Evolutionary conservation across 805 yeast genomes (phyloP).

Genomic region (Saccharomycopsis amapae): DNA sequence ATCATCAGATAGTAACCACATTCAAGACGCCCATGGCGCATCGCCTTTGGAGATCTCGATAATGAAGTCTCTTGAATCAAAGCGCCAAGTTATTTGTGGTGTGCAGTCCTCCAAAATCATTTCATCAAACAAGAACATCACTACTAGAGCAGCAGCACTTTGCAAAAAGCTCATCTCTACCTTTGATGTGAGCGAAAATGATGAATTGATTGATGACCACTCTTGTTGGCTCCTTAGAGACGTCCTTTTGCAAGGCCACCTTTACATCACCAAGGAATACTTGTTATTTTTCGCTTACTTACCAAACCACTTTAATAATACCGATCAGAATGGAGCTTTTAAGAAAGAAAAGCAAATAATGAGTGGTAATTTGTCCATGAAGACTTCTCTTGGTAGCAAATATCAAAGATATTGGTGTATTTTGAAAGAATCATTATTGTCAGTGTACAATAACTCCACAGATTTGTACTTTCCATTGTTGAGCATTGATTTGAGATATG

Average conservation of each 20-base stretch:
- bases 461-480: slow-evolving; percentile 80
- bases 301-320: slow-evolving; percentile 35
- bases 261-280: slow-evolving; percentile 59
- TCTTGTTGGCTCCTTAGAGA: slow-evolving; percentile 78
- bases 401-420: slow-evolving; percentile 70
- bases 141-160: slow-evolving; percentile 32
- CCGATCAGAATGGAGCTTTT: no score
- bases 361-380: slow-evolving; percentile 46
- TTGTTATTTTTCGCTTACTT: slow-evolving; percentile 72
- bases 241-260: slow-evolving; percentile 79
- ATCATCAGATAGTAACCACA: no score
- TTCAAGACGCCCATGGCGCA: background rate
- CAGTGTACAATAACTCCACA: slow-evolving; percentile 62
- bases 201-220: slow-evolving; percentile 51
- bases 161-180: slow-evolving; percentile 31
- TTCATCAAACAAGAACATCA: slow-evolving; percentile 28
- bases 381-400: slow-evolving; percentile 27
- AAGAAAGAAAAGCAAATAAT: slow-evolving; percentile 38
- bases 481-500: slow-evolving; percentile 63
- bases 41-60: slow-evolving; percentile 17
- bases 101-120: slow-evolving; percentile 23
- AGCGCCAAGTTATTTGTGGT: slow-evolving; percentile 21
- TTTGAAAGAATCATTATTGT: slow-evolving; percentile 57
- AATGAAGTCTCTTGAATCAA: slow-evolving; percentile 11
- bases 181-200: slow-evolving; percentile 46